Percentiles rank a stretch among this genome's conserved stretches.
These are phyloP conservation scores for Sclerotinia subarctica DNA, from an alignment of 2,329 filamentous ascomycete species.

Conservation along the genomic window DNA sequence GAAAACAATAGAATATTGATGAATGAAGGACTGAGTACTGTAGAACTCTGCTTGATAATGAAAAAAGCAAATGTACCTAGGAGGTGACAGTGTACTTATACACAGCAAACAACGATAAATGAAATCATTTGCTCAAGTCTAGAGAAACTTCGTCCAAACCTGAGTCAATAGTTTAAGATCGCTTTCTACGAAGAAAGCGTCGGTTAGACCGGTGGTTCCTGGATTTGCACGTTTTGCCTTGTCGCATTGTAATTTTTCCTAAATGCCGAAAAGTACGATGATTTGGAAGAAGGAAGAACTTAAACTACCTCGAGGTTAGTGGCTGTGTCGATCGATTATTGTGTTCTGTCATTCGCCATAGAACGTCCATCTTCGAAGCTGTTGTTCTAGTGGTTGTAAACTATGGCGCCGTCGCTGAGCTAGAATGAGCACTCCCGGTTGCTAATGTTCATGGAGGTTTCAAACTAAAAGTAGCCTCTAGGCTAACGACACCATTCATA, in stretches of 20 bases:
- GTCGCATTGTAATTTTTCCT: background rate
- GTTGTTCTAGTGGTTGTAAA: background rate
- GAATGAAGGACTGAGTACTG: background rate
- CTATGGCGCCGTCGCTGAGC: background rate
- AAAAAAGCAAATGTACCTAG: background rate
- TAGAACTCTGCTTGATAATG: background rate
- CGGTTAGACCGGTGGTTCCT: background rate
- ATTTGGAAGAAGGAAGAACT: background rate
- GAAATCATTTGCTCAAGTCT: background rate
- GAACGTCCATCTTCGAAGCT: background rate
- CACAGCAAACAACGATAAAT: background rate
- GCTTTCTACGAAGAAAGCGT: background rate
- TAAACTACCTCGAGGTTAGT: background rate
- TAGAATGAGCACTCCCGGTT: background rate
- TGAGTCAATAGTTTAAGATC: background rate
- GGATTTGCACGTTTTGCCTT: background rate
- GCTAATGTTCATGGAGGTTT: background rate
- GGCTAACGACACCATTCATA: background rate
- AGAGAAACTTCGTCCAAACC: background rate
- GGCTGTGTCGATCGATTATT: accelerated
- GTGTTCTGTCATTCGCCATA: background rate
- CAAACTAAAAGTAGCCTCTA: background rate
- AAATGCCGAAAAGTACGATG: background rate
- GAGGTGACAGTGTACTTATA: background rate
- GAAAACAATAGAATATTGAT: background rate